phyloP scores from a whole-genome alignment of 176 grass and related monocot genomes.

The Musa acuminata region DNA sequence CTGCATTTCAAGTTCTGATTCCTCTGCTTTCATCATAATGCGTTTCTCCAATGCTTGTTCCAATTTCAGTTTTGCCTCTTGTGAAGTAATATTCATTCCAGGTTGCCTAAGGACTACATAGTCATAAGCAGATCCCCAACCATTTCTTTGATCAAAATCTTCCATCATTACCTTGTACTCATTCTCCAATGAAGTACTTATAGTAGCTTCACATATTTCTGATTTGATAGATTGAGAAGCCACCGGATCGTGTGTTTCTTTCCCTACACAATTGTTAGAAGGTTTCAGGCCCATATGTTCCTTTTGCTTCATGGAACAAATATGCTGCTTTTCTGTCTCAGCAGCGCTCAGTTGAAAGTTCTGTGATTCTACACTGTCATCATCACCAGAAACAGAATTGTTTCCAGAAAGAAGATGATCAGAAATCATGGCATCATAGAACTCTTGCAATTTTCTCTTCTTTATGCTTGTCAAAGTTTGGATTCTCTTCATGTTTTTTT shows the following conservation, averaged over 20 bases:
- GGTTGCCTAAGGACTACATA: not conserved
- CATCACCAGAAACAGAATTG: not conserved
- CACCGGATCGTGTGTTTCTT: not conserved
- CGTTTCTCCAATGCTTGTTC: slow-evolving; percentile 8
- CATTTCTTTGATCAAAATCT: slow-evolving; percentile 4
- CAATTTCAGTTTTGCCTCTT: not conserved
- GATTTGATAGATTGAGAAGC: slow-evolving; percentile 4
- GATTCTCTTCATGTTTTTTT: slow-evolving; percentile 54
- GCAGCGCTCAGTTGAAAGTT: not conserved
- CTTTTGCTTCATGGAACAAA: not conserved
- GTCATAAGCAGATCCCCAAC: not conserved
- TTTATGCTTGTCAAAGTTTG: slow-evolving; percentile 36
- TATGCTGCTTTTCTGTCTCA: not conserved
- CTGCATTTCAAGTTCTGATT: slow-evolving; percentile 17
- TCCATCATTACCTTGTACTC: slow-evolving; percentile 3
- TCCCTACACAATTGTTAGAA: not conserved
- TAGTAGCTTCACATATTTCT: not conserved
- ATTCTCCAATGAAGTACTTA: not conserved
- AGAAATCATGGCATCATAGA: slow-evolving; percentile 61
- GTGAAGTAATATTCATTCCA: not conserved
- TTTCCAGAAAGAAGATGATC: slow-evolving; percentile 27
- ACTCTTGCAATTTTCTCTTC: slow-evolving; percentile 71
- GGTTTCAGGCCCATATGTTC: not conserved
- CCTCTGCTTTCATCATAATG: slow-evolving; percentile 7
- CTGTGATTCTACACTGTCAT: slow-evolving; percentile 1